Evolutionary conservation across 164 flowering plant genomes (phyloP).

Genomic region (Nymphaea thermarum): DNA sequence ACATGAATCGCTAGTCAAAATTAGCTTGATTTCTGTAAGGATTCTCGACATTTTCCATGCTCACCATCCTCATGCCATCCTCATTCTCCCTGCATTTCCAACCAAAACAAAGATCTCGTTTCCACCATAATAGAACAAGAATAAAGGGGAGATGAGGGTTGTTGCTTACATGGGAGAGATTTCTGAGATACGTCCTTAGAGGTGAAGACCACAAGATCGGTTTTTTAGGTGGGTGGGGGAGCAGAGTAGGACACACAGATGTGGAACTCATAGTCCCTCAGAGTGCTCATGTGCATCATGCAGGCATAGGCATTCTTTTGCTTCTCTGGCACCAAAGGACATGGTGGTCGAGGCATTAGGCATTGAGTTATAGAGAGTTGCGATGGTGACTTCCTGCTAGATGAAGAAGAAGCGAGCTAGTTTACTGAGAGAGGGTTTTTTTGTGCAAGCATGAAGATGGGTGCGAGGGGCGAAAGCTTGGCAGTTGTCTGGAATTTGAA

Average conservation of each 20-base stretch:
- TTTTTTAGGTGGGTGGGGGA: background rate
- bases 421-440: no score
- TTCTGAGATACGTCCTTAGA: background rate
- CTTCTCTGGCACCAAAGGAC: background rate
- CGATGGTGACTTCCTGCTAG: no score
- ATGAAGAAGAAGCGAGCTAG: no score
- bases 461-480: no score
- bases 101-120: no score
- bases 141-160: no score
- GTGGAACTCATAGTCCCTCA: conserved; percentile 3
- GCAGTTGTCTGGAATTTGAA: no score
- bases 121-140: no score
- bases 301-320: background rate
- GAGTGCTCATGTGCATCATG: conserved; percentile 4
- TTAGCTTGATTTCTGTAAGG: conserved; percentile 48
- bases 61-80: conserved; percentile 79
- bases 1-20: conserved; percentile 51
- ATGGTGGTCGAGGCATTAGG: no score
- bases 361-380: no score
- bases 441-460: no score
- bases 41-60: conserved; percentile 67
- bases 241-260: background rate
- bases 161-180: background rate
- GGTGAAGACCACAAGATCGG: background rate
- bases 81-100: conserved; percentile 42